Evolutionary conservation across 495 filamentous ascomycete genomes (phyloP), one percentile per base, ranked within the genome.

Genomic region (Xylaria telfairii): DNA sequence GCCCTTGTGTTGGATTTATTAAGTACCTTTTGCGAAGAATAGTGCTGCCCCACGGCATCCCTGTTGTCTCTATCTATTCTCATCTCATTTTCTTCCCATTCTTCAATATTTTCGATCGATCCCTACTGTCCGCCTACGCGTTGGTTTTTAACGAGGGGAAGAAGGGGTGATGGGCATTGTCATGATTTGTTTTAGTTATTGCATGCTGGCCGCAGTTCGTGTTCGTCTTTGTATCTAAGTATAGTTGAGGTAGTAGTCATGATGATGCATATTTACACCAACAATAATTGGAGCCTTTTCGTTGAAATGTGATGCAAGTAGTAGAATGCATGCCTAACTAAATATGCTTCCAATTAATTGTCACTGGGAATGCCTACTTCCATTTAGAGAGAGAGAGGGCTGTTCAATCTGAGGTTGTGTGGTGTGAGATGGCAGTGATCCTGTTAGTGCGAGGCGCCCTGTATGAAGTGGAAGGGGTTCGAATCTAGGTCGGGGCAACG

Each of bases 21-120:
- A 21, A n/a, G n/a, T n/a, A n/a, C n/a, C n/a, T 37, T 28, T 65
- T 24, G 21, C 57, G 24, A 75, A 74, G 74, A 78, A 75, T 75
- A 75, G 71, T 79, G 77, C 71, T 83, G 81, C 81, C 81, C 82
- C 81, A 74, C 81, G 81, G 81, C 81, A 83, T 72, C 71, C 75
- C 79, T 75, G 72, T 76, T 71, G 69, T 71, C 72, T 71, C 72
- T 75, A 72, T 76, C 70, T 73, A 71, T 44, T 65, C 64, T 73
- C 49, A 64, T 69, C 47, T n/a, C 49, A 59, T 17, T 60, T 46
- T 46, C 13, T 44, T 32, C n/a, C n/a, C n/a, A 37, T 32, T 68
- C 28, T 56, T 53, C 15, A 57, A 46, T 71, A 54, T 61, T 37
- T 49, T n/a, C n/a, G n/a, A n/a, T 47, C 54, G 17, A 51, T 72